Conservation (phyloP, 129 eudicot genomes). For the Chrysanthemum makinoi region DNA sequence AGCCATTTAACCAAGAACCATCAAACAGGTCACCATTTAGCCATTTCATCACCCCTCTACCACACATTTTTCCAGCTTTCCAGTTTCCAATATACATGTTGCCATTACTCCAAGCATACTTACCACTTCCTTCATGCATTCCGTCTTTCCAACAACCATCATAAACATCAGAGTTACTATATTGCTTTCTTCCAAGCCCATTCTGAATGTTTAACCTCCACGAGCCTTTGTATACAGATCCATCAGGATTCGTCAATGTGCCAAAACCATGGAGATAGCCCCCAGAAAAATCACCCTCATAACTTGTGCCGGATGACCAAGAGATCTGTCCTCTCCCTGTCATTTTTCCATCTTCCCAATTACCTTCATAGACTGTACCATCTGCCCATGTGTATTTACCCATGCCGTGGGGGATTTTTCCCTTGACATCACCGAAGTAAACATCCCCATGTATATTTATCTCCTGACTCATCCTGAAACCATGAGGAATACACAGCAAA, state of each 20-base stretch:
- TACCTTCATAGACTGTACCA: constrained; percentile 84
- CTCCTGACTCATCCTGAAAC: constrained; percentile 54
- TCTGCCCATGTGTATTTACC: constrained; percentile 89
- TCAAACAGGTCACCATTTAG: constrained; percentile 84
- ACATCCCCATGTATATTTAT: constrained; percentile 67
- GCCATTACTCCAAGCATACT: constrained; percentile 79
- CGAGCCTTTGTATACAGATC: constrained; percentile 71
- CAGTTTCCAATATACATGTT: constrained; percentile 81
- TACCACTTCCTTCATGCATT: constrained; percentile 82
- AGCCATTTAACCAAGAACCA: constrained; percentile 85
- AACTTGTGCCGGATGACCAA: constrained; percentile 71
- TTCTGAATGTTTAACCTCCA: constrained; percentile 84
- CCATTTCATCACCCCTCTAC: constrained; percentile 97
- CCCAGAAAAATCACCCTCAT: constrained; percentile 91
- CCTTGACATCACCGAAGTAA: constrained; percentile 59
- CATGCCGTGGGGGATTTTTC: constrained; percentile 68
- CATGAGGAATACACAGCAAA: constrained; percentile 11
- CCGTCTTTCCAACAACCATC: constrained; percentile 98
- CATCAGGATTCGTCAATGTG: constrained; percentile 52
- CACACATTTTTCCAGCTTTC: constrained; percentile 88
- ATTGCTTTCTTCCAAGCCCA: constrained; percentile 84
- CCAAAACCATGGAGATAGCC: constrained; percentile 94
- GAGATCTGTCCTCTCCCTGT: constrained; percentile 75
- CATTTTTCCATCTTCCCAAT: constrained; percentile 97
- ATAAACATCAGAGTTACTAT: constrained; percentile 70